Base-by-base conservation (phyloP, 1,284 basidiomycete genomes). In the Cryptococcus depauperatus region DNA sequence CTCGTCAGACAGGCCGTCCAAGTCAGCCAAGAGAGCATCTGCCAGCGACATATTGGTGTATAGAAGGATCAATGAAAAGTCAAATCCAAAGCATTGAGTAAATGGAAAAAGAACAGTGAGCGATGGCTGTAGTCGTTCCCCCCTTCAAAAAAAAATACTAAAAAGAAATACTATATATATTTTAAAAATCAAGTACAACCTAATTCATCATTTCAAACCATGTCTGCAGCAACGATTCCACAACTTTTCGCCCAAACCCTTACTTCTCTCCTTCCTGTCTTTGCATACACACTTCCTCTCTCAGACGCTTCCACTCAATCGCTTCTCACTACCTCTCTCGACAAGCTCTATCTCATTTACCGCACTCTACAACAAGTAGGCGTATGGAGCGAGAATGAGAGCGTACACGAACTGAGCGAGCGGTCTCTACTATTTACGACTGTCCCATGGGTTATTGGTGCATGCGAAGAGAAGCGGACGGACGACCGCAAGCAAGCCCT, bases 381-480 rank as follows among this genome's bases (percentile, higher is more conserved):
- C 0, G 72, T 95, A 18, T 91, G 93, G 69, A 90, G 86, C 45
- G 74, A 82, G 7, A 95, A 95, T 62, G 91, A 96, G 64, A 74
- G 74, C 1, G 69, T 88, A 19, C 84, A 90, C 38, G 91, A 96
- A 67, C 79, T 96, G 34, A 77, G 84, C 1, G 89, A 90, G 9
- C 73, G 75, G 26, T 81, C 91, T 68, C 71, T 95, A 39, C 74
- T 83, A 8, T 95, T 89, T 69, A 77, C 95, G 43, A 75, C 81
- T 37, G 79, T 88, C 0, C 81, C 84, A 0, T 91, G 79, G 67
- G 77, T 82, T 19, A 65, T 77, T 26, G 82, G 82, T 7, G 83
- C 91, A 58, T 76, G 85, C n/a, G 78, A 83, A 58, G 76, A 79
- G 37, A 77, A 82, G 40, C 69, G 80, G 23, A 73, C 73, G 34